These are phyloP conservation scores for Cystobasidium sp. DNA, from an alignment of 1,284 basidiomycete species.

Conservation along the genomic window DNA sequence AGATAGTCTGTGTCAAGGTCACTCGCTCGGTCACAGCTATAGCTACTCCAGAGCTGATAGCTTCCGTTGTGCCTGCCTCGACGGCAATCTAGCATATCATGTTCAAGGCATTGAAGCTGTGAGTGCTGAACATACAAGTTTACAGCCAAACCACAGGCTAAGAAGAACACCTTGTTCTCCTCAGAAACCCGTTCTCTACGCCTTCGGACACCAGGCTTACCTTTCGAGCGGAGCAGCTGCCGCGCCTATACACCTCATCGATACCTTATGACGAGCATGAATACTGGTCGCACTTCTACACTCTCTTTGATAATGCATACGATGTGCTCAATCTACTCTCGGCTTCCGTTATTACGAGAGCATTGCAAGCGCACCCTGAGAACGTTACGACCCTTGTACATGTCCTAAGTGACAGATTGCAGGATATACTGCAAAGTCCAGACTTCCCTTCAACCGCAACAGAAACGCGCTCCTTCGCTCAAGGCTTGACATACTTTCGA, in stretches of 20 bases:
- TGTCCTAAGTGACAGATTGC: slow-evolving; percentile 73
- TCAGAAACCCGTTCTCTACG: slow-evolving; percentile 41
- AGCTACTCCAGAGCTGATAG: no score
- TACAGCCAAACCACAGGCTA: no score
- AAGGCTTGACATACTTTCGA: slow-evolving; percentile 20
- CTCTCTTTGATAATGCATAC: slow-evolving; percentile 80
- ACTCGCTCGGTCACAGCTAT: no score
- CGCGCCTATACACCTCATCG: slow-evolving; percentile 27
- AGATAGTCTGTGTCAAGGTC: no score
- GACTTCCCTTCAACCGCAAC: slow-evolving; percentile 6
- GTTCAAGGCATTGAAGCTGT: slow-evolving; percentile 37
- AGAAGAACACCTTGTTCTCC: no score
- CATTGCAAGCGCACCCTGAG: slow-evolving; percentile 76
- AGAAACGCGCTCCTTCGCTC: background rate
- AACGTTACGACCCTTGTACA: slow-evolving; percentile 81
- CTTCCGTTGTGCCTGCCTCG: background rate
- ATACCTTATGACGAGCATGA: slow-evolving; percentile 33
- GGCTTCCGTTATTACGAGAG: slow-evolving; percentile 78
- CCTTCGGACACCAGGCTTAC: slow-evolving; percentile 31
- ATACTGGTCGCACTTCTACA: slow-evolving; percentile 67
- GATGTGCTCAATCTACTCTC: slow-evolving; percentile 87
- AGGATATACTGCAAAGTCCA: slow-evolving; percentile 68
- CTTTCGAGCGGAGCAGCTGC: slow-evolving; percentile 23
- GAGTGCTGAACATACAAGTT: background rate
- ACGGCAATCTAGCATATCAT: slow-evolving; percentile 15